phyloP scores from a whole-genome alignment of 371 early-diverging fungal species.

The Entomophthora muscae region DNA sequence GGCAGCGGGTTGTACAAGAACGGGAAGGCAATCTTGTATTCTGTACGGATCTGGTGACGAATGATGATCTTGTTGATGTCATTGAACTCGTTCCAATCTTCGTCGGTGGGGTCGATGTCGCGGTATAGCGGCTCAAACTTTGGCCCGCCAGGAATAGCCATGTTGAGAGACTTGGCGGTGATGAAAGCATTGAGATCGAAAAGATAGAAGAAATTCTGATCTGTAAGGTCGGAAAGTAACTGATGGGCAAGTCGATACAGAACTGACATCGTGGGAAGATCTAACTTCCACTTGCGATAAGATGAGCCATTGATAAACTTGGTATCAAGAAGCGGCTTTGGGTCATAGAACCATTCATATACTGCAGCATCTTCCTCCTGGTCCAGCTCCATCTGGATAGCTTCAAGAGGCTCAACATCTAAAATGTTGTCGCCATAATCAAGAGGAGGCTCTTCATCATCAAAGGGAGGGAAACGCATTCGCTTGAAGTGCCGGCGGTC shows the following conservation, averaged over 20 bases:
- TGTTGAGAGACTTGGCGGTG: constrained; percentile 92
- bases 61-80: constrained; percentile 98
- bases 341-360: constrained; percentile 95
- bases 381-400: constrained; percentile 96
- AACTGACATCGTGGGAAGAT: constrained; percentile 85
- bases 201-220: constrained; percentile 91
- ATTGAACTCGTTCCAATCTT: constrained; percentile 99
- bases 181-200: constrained; percentile 89
- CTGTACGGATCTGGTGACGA: constrained; percentile 91
- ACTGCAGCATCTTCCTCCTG: constrained; percentile 87
- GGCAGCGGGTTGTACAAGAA: constrained; percentile 93
- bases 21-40: constrained; percentile 97
- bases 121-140: constrained; percentile 94
- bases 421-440: constrained; percentile 96
- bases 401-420: constrained; percentile 92
- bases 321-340: constrained; percentile 75
- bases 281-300: constrained; percentile 81
- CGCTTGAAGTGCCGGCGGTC: constrained; percentile 96
- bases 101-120: constrained; percentile 81
- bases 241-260: constrained; percentile 85
- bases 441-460: constrained; percentile 95
- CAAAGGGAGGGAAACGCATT: constrained; percentile 96
- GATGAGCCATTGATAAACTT: constrained; percentile 77
- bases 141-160: constrained; percentile 98
- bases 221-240: constrained; percentile 80